Evolutionary conservation across 1,139 yeast species (phyloP).

Genomic region (Groenewaldozyma auringiensis): DNA sequence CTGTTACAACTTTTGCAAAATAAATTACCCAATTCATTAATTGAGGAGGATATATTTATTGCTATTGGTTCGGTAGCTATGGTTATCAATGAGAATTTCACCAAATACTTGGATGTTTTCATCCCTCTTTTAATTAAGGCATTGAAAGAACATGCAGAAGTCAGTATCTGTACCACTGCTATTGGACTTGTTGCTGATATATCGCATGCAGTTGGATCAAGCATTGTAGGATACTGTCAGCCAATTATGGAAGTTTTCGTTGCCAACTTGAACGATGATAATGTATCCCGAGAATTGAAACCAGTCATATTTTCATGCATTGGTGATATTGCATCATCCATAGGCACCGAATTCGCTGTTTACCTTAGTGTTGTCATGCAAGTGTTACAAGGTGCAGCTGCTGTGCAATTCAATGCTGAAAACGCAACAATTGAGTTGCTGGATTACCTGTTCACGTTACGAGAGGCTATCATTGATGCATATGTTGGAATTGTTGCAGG

Average conservation of each 20-base stretch:
- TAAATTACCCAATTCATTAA: slow-evolving; percentile 58
- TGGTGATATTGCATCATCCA: slow-evolving; percentile 90
- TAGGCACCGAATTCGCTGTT: slow-evolving; percentile 65
- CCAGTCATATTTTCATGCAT: slow-evolving; percentile 90
- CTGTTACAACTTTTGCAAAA: slow-evolving; percentile 62
- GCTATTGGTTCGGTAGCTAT: slow-evolving; percentile 87
- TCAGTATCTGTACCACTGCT: slow-evolving; percentile 79
- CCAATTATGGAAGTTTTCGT: slow-evolving; percentile 81
- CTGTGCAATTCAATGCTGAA: slow-evolving; percentile 37
- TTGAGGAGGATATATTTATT: slow-evolving; percentile 90
- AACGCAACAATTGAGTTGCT: slow-evolving; percentile 64
- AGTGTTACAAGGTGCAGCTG: slow-evolving; percentile 54
- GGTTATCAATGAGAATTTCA: slow-evolving; percentile 62
- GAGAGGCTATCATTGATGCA: slow-evolving; percentile 86
- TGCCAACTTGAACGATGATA: slow-evolving; percentile 53
- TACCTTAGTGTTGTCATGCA: slow-evolving; percentile 75
- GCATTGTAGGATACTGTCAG: slow-evolving; percentile 64
- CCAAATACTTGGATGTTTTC: slow-evolving; percentile 70
- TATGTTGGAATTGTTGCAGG: slow-evolving; percentile 95
- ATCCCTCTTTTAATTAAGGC: slow-evolving; percentile 63
- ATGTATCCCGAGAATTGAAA: slow-evolving; percentile 69
- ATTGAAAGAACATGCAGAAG: slow-evolving; percentile 75
- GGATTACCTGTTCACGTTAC: slow-evolving; percentile 64
- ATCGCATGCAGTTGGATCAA: slow-evolving; percentile 78
- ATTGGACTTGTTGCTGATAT: slow-evolving; percentile 96